Evolutionary conservation across 306 rosid genomes (phyloP).

Genomic region (Gastrolobium bilobum): DNA sequence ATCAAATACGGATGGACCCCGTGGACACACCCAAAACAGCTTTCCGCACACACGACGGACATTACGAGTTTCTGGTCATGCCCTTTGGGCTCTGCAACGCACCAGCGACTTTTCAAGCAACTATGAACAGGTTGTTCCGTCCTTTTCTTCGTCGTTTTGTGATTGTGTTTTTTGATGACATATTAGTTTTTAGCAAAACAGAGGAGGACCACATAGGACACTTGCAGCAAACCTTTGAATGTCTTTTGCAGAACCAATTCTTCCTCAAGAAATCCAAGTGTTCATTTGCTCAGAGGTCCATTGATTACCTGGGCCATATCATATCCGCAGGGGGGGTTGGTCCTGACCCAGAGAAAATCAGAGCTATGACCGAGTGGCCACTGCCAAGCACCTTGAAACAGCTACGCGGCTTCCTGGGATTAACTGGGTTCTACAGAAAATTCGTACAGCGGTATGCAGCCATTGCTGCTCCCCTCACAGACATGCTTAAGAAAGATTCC

Average conservation of each 20-base stretch:
- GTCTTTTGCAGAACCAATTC: not conserved
- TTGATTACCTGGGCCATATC: not conserved
- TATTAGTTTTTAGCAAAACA: not conserved
- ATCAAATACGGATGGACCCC: not conserved
- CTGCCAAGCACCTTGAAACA: not conserved
- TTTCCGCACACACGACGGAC: not conserved
- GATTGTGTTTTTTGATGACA: not conserved
- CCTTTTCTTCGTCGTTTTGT: not conserved
- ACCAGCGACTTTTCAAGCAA: not conserved
- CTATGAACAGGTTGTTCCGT: not conserved
- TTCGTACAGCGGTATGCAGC: not conserved
- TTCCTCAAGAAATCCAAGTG: not conserved
- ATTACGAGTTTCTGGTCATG: not conserved
- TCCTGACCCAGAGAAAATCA: not conserved
- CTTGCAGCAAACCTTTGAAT: not conserved
- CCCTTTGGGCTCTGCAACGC: not conserved
- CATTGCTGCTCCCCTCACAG: not conserved
- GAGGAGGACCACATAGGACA: not conserved
- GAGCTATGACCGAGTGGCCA: not conserved
- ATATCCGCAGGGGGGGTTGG: not conserved
- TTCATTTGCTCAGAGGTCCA: not conserved
- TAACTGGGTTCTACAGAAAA: not conserved
- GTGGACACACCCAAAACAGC: not conserved
- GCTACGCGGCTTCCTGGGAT: not conserved
- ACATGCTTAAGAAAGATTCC: not conserved